These are phyloP conservation scores for Pyricularia grisea DNA, from an alignment of 2,329 filamentous ascomycete species.

Conservation along the genomic window DNA sequence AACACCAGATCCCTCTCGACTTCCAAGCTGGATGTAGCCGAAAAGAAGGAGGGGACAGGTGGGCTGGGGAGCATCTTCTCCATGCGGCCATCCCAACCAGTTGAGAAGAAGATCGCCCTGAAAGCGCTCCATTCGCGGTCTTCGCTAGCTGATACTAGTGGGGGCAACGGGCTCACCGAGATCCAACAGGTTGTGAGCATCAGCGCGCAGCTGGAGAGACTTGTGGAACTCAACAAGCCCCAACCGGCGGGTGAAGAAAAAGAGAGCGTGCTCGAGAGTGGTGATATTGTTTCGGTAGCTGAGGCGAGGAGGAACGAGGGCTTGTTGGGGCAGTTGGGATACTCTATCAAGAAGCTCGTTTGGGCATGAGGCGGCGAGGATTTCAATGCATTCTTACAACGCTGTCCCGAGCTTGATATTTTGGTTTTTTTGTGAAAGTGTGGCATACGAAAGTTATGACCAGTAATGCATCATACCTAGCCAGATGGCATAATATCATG, in stretches of 20 bases:
- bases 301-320: constrained; percentile 85
- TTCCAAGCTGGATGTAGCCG: constrained; percentile 18
- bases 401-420: background rate
- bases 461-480: background rate
- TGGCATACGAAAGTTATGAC: background rate
- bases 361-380: constrained; percentile 45
- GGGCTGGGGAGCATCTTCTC: constrained; percentile 32
- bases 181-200: constrained; percentile 51
- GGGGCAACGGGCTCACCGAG: constrained; percentile 32
- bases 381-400: background rate
- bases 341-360: constrained; percentile 88
- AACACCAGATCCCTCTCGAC: constrained; percentile 77
- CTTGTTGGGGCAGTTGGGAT: constrained; percentile 75
- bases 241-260: constrained; percentile 26
- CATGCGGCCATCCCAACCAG: constrained; percentile 20
- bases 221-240: constrained; percentile 43
- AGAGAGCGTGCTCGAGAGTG: constrained; percentile 41
- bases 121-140: constrained; percentile 47
- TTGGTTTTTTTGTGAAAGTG: background rate
- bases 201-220: constrained; percentile 66
- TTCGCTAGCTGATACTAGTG: constrained; percentile 37
- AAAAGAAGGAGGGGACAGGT: constrained; percentile 8
- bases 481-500: background rate
- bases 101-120: constrained; percentile 37
- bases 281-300: constrained; percentile 71